These are phyloP conservation scores for Astraeus odoratus DNA, from an alignment of 768 basidiomycete genomes.

Conservation along the genomic window DNA sequence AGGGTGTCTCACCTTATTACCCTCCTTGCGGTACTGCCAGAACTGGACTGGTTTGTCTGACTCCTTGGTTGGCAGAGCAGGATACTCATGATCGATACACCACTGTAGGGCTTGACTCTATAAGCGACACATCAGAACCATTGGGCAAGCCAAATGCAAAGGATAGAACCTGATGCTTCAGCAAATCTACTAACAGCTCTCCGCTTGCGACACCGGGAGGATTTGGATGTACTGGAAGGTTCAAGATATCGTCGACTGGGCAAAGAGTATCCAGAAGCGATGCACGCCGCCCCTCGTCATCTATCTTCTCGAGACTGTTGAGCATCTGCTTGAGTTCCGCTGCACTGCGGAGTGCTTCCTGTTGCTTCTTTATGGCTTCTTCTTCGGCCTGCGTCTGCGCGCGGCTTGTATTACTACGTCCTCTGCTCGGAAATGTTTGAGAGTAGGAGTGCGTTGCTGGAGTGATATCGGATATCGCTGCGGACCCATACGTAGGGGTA, in stretches of 20 bases:
- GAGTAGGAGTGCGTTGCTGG: constrained; percentile 13
- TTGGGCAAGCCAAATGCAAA: background rate
- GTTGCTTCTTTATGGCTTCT: constrained; percentile 21
- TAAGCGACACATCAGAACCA: background rate
- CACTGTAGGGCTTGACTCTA: constrained; percentile 82
- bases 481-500: no score
- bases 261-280: constrained; percentile 67
- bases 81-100: constrained; percentile 79
- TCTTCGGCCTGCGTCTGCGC: constrained; percentile 30
- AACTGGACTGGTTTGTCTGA: constrained; percentile 79
- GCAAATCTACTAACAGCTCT: constrained; percentile 60
- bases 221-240: constrained; percentile 59
- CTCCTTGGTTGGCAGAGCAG: constrained; percentile 58
- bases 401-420: constrained; percentile 4
- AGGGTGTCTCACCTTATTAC: constrained; percentile 40
- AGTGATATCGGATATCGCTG: no score
- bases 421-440: constrained; percentile 17
- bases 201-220: constrained; percentile 68
- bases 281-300: constrained; percentile 65
- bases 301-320: constrained; percentile 63
- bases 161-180: constrained; percentile 69
- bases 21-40: constrained; percentile 66
- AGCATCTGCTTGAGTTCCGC: constrained; percentile 62
- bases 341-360: constrained; percentile 52
- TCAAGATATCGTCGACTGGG: constrained; percentile 61